Evolutionary conservation across 2,329 filamentous ascomycete genomes (phyloP), one percentile per base, ranked within the genome.

Genomic region (Hymenoscyphus albidus): DNA sequence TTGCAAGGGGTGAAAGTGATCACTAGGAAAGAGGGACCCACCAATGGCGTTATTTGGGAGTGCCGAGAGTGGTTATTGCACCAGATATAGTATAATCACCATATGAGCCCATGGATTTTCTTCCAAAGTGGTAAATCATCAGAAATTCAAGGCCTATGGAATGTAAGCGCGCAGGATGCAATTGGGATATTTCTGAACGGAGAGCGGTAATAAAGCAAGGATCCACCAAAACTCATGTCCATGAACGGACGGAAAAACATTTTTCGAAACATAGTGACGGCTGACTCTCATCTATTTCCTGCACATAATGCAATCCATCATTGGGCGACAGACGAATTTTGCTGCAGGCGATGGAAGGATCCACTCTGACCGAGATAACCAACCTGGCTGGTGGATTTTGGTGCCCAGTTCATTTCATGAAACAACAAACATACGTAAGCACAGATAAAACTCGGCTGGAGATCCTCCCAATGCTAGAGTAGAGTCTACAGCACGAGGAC

Each of bases 221-320:
- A 51, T 22, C 54, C 7, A 38, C 22, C 18, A 51, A 18, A 22
- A 22, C 18, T 35, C 57, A 38, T 31, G 58, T 31, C 59, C 40
- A 54, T 51, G 18, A 40, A 38, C 59, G 18, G 48, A 51, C 59
- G 58, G 58, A 61, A 18, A 55, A 61, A 61, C 58, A 57, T 61
- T 59, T 64, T 64, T 64, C 58, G 61, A 64, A 64, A 59, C 57
- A 57, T 14, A 58, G 13, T 61, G 58, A 48, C 32, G 39, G 51
- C 58, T 9, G 14, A 22, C 44, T 18, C 22, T 51, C 44, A 51
- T 51, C 44, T 51, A 51, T 51, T 51, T 51, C 44, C n/a, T 22
- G n/a, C 44, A 51, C n/a, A 51, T 10, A 35, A 44, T 3, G 42
- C 42, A 51, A 51, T 51, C n/a, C 44, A 7, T 18, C 44, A 51